phyloP scores from a whole-genome alignment of 1,139 yeast genomes.

The Yamadazyma friedrichii region DNA sequence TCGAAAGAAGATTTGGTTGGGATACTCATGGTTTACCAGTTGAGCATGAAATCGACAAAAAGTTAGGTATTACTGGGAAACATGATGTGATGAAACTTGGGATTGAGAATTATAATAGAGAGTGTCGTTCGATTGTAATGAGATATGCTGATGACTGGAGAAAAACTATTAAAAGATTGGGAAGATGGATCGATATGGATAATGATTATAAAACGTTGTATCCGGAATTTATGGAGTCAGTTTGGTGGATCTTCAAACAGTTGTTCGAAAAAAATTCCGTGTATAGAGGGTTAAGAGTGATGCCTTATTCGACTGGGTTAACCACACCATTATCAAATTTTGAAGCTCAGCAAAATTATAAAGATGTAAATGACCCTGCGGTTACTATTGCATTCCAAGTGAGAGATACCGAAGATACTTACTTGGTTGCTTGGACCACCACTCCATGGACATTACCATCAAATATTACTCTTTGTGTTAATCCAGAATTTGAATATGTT shows the following conservation, averaged over 20 bases:
- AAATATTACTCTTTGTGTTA: conserved; percentile 86
- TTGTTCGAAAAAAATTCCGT: conserved; percentile 82
- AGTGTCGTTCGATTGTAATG: conserved; percentile 97
- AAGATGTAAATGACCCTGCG: conserved; percentile 96
- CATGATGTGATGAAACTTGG: conserved; percentile 94
- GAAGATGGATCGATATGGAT: conserved; percentile 99
- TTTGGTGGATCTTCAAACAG: conserved; percentile 98
- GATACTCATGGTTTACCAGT: conserved; percentile 99
- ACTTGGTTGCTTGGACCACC: conserved; percentile 96
- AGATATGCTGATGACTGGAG: conserved; percentile 96
- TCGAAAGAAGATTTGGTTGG: conserved; percentile 98
- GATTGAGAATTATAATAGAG: conserved; percentile 87
- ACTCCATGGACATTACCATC: conserved; percentile 99
- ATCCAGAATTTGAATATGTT: conserved; percentile 87
- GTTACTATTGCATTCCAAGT: conserved; percentile 89
- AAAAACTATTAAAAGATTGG: conserved; percentile 85
- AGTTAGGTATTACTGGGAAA: conserved; percentile 87
- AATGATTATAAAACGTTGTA: conserved; percentile 96
- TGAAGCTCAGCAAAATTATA: conserved; percentile 97
- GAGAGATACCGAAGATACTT: conserved; percentile 74
- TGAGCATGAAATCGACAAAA: conserved; percentile 98
- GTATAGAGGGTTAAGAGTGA: conserved; percentile 91
- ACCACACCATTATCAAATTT: conserved; percentile 96
- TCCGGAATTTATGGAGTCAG: conserved; percentile 95
- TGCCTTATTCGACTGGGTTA: conserved; percentile 98